phyloP scores from a whole-genome alignment of 1,284 basidiomycete species.

The Marasmius oreades region DNA sequence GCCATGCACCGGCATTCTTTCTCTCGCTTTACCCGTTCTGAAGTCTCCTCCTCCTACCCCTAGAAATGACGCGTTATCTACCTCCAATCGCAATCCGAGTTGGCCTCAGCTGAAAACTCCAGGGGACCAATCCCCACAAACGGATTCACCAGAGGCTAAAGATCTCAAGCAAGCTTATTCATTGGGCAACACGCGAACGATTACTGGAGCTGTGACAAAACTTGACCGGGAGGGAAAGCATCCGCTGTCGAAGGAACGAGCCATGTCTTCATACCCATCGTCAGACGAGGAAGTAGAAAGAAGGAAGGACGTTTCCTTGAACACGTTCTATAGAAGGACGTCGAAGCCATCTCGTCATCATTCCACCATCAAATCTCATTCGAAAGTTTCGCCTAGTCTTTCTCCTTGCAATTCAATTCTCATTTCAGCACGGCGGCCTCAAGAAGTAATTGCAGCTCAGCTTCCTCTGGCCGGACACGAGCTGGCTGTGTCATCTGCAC shows the following conservation, averaged over 20 bases:
- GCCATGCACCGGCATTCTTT: conserved; percentile 26
- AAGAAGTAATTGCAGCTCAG: background rate
- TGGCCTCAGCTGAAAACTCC: background rate
- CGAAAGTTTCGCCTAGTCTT: background rate
- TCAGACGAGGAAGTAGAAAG: background rate
- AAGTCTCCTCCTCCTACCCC: conserved; percentile 1
- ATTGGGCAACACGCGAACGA: too few species aligned
- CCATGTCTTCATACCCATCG: too few species aligned
- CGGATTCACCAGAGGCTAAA: too few species aligned
- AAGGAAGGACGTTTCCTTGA: background rate
- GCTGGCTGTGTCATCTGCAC: background rate
- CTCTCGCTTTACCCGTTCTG: conserved; percentile 24
- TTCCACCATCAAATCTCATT: background rate
- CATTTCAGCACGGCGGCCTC: too few species aligned
- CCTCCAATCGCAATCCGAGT: background rate
- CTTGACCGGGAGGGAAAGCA: too few species aligned
- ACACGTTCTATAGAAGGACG: background rate
- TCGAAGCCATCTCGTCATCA: background rate
- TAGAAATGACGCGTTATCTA: too few species aligned
- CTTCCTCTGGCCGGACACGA: background rate
- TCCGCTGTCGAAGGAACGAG: too few species aligned
- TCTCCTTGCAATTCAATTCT: background rate
- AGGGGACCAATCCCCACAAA: background rate
- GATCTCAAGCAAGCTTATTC: too few species aligned
- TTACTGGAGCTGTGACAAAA: too few species aligned